Evolutionary conservation across 2,329 filamentous ascomycete species (phyloP), one percentile per base, ranked within the genome.

Genomic region (Colletotrichum tabaci): DNA sequence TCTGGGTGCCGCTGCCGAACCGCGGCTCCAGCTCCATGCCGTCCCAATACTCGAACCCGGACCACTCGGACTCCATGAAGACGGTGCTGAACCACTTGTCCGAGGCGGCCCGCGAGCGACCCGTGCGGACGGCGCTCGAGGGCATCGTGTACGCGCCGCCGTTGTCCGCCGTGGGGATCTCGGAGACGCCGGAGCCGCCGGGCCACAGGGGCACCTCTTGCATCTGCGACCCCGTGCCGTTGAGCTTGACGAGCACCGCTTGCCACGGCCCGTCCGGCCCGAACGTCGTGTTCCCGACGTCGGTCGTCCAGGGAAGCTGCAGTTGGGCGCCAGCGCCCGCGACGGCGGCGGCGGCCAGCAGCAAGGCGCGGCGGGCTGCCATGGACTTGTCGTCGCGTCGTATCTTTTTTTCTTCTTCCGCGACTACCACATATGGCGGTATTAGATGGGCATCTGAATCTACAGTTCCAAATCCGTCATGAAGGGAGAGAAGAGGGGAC

Each of bases 201-300:
- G 60, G 66, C 66, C 66, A 68, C 1, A 68, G 44, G 2, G 66
- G 60, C 21, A 50, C 23, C 15, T 21, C 7, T 10, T 47, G 16
- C 18, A n/a, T 47, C 9, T n/a, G 30, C 30, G 30, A 30, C 30
- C 30, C 44, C 18, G n/a, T 38, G 10, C 18, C 60, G 8, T 58
- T 57, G 35, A 64, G 16, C 2, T 13, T 18, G 3, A 61, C 12
- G 30, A n/a, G n/a, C 8, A 46, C 15, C 5, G 67, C 61, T 26
- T 71, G 67, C 62, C 62, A 71, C 5, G 67, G 67, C 1, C 67
- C 67, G 16, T 71, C 62, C 16, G 62, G 67, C 4, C 63, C 62
- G 35, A 42, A 60, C 0, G 55, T 23, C 4, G 10, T 23, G 35
- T 66, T 10, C 2, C 18, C 35, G 26, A 13, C 9, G 23, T 13